Evolutionary conservation across 2,329 filamentous ascomycete genomes (phyloP), one percentile per base, ranked within the genome.

Genomic region (Fusarium hostae): DNA sequence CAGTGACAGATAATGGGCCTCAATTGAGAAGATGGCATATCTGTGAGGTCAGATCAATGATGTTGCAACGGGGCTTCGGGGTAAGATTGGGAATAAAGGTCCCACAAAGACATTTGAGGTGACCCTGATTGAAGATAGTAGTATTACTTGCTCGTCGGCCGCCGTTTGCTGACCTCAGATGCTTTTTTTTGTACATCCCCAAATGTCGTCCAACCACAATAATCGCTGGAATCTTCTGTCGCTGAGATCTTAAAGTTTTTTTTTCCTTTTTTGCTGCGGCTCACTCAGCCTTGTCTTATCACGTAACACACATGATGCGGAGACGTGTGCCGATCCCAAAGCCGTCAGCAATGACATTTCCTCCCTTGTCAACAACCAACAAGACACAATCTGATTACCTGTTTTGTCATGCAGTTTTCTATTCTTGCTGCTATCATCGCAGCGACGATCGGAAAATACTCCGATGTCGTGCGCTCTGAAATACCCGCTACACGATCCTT

Each of bases 401-500:
- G 15, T 22, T 34, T 32, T n/a, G 26, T 13, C 9, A 72, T 72
- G 70, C 55, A 65, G 48, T 35, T 72, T n/a, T 18, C 41, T 26
- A 26, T 70, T 9, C 15, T 70, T 1, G 41, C 55, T 12, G 55
- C 67, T 16, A 22, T 47, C 3, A 5, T 61, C 28, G 55, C 70
- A 44, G 65, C 61, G 45, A 60, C 47, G 30, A 61, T 72, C 54
- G 59, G 44, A 28, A 51, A 50, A 55, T 59, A 47, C 43, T 48
- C 60, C 45, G 48, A 45, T 20, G 61, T n/a, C 15, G 57, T 55
- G 35, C 9, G 28, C 9, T 15, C 50, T 16, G 74, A 76, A 55
- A 24, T 61, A 10, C 59, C 74, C 6, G 59, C 73, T 51, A 44
- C 67, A 22, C 71, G 74, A 8, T 64, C 71, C 4, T 75, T 56